phyloP scores from a whole-genome alignment of 2,329 filamentous ascomycete species.

The Beauveria sp. region DNA sequence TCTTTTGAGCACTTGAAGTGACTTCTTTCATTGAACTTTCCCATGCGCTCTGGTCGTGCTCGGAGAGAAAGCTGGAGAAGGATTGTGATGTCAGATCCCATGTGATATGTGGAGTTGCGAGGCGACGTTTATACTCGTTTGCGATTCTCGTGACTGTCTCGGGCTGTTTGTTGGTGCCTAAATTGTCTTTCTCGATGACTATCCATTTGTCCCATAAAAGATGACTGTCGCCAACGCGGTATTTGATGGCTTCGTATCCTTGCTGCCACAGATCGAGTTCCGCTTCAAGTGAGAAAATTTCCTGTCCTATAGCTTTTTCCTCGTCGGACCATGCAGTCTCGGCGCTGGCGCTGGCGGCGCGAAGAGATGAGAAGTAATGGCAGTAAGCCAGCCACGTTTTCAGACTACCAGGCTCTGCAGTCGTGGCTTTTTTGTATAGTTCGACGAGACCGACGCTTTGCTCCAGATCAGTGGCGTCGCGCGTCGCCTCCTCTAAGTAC shows the following conservation, averaged over 20 bases:
- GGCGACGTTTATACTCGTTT: conserved; percentile 61
- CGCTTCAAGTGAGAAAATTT: conserved; percentile 62
- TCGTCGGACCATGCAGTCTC: conserved; percentile 55
- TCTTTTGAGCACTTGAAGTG: conserved; percentile 53
- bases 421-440: conserved; percentile 60
- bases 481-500: conserved; percentile 65
- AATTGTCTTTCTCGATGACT: conserved; percentile 61
- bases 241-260: conserved; percentile 63
- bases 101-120: conserved; percentile 63
- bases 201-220: conserved; percentile 74
- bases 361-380: conserved; percentile 68
- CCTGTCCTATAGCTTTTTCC: conserved; percentile 59
- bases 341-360: conserved; percentile 48
- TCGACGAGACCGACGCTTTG: conserved; percentile 64
- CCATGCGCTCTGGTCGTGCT: conserved; percentile 63
- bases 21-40: conserved; percentile 66
- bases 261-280: conserved; percentile 64
- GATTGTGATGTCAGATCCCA: conserved; percentile 70
- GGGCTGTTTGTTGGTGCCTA: conserved; percentile 47
- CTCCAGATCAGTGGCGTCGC: conserved; percentile 54
- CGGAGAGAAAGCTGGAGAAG: conserved; percentile 68
- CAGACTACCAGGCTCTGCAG: conserved; percentile 65
- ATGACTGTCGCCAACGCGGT: conserved; percentile 69
- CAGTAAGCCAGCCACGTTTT: conserved; percentile 72
- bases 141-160: conserved; percentile 57